Evolutionary conservation across 108 stramenopile genomes (phyloP), one percentile per base, ranked within the genome.

Genomic region (Asterionellopsis glacialis): DNA sequence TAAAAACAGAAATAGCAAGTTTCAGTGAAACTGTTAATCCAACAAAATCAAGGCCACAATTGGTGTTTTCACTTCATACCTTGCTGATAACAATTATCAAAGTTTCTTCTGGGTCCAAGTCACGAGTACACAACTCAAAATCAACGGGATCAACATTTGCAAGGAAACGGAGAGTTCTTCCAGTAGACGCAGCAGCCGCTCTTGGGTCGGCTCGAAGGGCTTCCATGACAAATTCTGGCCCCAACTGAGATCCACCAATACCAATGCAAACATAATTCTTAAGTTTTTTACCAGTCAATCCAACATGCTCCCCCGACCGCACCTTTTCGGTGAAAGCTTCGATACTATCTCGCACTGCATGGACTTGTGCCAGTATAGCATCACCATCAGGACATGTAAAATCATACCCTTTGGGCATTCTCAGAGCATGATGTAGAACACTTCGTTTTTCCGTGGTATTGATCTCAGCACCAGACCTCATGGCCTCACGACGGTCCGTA

Each of bases 121-220:
- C 87, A 23, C 66, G 49, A 1, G 85, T 78, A 10, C 56, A 59
- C 11, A 94, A 68, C 50, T 87, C 82, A 41, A 95, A 92, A 60
- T 98, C 97, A 0, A 97, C 95, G 7, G 98, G 98, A 82, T 99
- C 98, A 7, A 97, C 88, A 79, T 97, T 98, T 21, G 95, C 89
- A 21, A 99, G 61, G 73, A 99, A 98, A 16, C 88, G 75, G 11
- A 99, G 65, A 19, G 51, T 75, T 40, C 83, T 69, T 25, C 94
- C 93, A 39, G 63, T 61, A 3, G 85, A 78, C 11, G 79, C 80
- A 23, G 67, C 23, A 11, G 59, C 56, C 11, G 86, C 93, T 1
- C 42, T 40, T 12, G 77, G 55, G 42, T 87, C 89, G 11, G 81
- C 91, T 1, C 74, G 55, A n/a, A 99, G 74, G 16, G 96, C 97